Evolutionary conservation across 2,329 filamentous ascomycete genomes (phyloP).

Genomic region (Seiridium unicorne): DNA sequence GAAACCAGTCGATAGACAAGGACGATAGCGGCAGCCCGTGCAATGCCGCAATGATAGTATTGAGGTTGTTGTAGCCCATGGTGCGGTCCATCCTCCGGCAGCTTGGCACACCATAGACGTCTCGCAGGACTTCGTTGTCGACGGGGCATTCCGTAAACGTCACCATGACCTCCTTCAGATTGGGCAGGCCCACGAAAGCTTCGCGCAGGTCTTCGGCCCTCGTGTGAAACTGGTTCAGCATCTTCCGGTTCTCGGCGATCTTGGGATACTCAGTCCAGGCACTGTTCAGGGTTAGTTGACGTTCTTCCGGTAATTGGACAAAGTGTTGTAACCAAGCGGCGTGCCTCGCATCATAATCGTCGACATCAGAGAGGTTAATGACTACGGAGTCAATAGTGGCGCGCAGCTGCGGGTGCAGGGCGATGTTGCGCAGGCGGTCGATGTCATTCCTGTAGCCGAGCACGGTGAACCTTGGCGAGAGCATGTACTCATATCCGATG

Average conservation of each 20-base stretch:
- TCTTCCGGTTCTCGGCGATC: conserved; percentile 30
- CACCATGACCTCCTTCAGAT: conserved; percentile 37
- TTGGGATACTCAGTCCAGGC: conserved; percentile 36
- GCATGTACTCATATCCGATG: conserved; percentile 40
- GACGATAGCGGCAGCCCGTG: conserved; percentile 33
- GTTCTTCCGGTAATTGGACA: conserved; percentile 34
- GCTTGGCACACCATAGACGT: conserved; percentile 35
- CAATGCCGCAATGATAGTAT: conserved; percentile 36
- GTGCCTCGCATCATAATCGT: conserved; percentile 37
- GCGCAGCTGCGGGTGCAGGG: conserved; percentile 39
- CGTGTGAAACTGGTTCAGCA: conserved; percentile 33
- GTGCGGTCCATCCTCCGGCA: conserved; percentile 37
- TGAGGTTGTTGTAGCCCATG: conserved; percentile 36
- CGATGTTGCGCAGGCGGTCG: conserved; percentile 41
- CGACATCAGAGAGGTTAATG: conserved; percentile 43
- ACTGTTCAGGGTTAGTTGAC: conserved; percentile 29
- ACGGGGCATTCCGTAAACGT: conserved; percentile 40
- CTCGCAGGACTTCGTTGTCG: conserved; percentile 33
- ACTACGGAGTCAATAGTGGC: conserved; percentile 39
- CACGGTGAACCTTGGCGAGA: conserved; percentile 38
- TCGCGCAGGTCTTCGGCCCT: conserved; percentile 34
- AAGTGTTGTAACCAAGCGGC: conserved; percentile 34
- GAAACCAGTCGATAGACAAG: conserved; percentile 41
- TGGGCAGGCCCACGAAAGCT: conserved; percentile 37
- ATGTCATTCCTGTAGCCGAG: conserved; percentile 46